Conservation (phyloP, 2,329 filamentous ascomycete species). For the Aspergillus spinulosporus region DNA sequence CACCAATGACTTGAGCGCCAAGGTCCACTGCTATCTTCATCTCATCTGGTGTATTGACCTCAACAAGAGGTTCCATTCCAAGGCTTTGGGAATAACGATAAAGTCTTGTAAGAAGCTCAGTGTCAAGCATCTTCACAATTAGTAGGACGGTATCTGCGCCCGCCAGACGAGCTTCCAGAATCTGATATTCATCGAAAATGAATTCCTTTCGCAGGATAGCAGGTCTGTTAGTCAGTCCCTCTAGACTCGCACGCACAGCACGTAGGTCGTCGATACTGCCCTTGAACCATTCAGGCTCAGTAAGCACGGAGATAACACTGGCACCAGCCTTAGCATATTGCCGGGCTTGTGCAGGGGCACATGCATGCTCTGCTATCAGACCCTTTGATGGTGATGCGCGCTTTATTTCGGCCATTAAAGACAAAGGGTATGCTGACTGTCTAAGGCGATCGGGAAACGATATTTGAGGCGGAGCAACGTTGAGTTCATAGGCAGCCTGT, state of each 20-base stretch:
- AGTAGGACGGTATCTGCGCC: constrained; percentile 92
- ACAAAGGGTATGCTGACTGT: constrained; percentile 81
- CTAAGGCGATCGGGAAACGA: constrained; percentile 76
- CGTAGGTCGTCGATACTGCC: constrained; percentile 92
- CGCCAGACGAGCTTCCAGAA: constrained; percentile 86
- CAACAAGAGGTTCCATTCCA: constrained; percentile 96
- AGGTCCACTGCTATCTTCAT: constrained; percentile 85
- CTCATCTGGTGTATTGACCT: constrained; percentile 92
- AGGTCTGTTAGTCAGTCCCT: constrained; percentile 87
- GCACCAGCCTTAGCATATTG: constrained; percentile 92
- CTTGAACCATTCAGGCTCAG: constrained; percentile 99
- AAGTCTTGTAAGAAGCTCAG: constrained; percentile 68
- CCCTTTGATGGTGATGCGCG: constrained; percentile 95
- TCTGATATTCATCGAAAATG: constrained; percentile 97
- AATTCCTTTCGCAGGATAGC: constrained; percentile 95
- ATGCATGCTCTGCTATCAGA: constrained; percentile 82
- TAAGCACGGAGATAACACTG: constrained; percentile 97
- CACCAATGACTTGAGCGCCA: constrained; percentile 87
- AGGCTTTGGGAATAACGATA: constrained; percentile 87
- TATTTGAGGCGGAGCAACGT: constrained; percentile 79
- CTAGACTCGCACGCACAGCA: constrained; percentile 81
- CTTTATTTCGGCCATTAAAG: constrained; percentile 96
- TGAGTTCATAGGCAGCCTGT: constrained; percentile 81
- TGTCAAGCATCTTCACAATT: constrained; percentile 96
- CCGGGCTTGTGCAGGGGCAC: constrained; percentile 83